A percentile compares a stretch with the other conserved stretches of the same genome.
These are phyloP conservation scores for Triadica sebifera DNA, from an alignment of 345 rosid genomes.

Conservation along the genomic window DNA sequence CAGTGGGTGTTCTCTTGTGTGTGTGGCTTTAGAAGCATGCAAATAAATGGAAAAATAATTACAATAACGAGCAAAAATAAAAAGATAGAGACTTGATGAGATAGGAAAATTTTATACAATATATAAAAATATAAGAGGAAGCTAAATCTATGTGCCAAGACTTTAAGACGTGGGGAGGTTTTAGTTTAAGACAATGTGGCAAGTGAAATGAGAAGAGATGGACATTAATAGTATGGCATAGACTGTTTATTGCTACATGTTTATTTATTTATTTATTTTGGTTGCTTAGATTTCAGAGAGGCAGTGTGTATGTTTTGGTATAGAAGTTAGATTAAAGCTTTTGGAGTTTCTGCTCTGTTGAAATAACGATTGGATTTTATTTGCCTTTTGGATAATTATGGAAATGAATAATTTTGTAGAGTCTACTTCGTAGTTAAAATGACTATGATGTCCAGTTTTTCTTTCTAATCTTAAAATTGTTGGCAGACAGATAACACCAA, in stretches of 20 bases:
- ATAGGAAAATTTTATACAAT: background rate
- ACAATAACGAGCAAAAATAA: background rate
- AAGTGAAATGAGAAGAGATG: constrained; percentile 1
- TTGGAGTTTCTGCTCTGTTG: background rate
- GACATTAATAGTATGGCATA: background rate
- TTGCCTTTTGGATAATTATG: too few species aligned
- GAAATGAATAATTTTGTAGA: too few species aligned
- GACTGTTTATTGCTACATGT: background rate
- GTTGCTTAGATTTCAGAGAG: background rate
- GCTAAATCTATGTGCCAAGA: constrained; percentile 12
- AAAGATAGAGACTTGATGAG: background rate
- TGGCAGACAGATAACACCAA: too few species aligned
- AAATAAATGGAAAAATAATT: constrained; percentile 2
- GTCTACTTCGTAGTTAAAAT: too few species aligned
- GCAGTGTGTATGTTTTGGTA: background rate
- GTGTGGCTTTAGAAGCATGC: constrained; percentile 29
- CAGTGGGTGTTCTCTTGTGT: background rate
- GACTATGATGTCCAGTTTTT: too few species aligned
- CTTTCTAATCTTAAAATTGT: too few species aligned
- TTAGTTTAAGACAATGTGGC: constrained; percentile 31
- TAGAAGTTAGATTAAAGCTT: background rate
- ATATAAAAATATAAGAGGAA: background rate
- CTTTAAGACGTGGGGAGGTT: constrained; percentile 15
- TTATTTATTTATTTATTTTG: background rate
- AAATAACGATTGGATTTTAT: too few species aligned